These are phyloP conservation scores for Kentomonas sorsogonicus DNA, from an alignment of 208 protist species.

Conservation along the genomic window DNA sequence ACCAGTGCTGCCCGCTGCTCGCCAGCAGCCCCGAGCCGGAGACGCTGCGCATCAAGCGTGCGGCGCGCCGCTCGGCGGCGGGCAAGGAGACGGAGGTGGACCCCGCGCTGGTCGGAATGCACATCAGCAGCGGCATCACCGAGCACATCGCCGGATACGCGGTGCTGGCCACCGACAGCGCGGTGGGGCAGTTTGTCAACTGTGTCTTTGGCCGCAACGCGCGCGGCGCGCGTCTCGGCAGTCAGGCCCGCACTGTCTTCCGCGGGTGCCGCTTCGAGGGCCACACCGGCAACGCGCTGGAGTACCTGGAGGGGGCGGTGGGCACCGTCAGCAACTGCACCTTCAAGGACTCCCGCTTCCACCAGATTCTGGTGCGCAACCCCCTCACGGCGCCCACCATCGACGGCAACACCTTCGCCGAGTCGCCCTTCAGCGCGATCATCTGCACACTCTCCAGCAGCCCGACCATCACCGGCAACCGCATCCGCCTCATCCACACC, in stretches of 20 bases:
- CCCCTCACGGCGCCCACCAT: slow-evolving; percentile 12
- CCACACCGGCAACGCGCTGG: slow-evolving; percentile 13
- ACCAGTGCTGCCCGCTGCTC: slow-evolving; percentile 9
- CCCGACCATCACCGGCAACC: slow-evolving; percentile 18
- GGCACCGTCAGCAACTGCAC: slow-evolving; percentile 15
- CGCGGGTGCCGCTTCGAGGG: slow-evolving; percentile 11
- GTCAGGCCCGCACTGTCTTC: slow-evolving; percentile 16
- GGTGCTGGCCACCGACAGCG: slow-evolving; percentile 16
- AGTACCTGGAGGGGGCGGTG: slow-evolving; percentile 8
- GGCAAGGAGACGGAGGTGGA: slow-evolving; percentile 2
- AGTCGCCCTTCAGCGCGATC: slow-evolving; percentile 18
- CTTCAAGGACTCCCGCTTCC: slow-evolving; percentile 18
- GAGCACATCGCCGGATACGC: slow-evolving; percentile 18
- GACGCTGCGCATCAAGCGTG: too few relatives aligned
- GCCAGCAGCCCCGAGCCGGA: too few relatives aligned
- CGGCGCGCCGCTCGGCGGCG: background rate
- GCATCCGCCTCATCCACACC: slow-evolving; percentile 16
- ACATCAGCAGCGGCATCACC: slow-evolving; percentile 17
- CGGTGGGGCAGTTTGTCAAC: slow-evolving; percentile 13
- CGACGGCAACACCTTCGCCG: slow-evolving; percentile 21
- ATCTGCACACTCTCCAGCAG: background rate
- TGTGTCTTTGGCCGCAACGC: slow-evolving; percentile 24
- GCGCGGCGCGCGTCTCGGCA: slow-evolving; percentile 13
- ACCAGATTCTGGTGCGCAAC: slow-evolving; percentile 13
- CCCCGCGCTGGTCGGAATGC: slow-evolving; percentile 2